Base-by-base conservation (phyloP, 2,329 filamentous ascomycete genomes). In the Rhexocercosporidium sp. region DNA sequence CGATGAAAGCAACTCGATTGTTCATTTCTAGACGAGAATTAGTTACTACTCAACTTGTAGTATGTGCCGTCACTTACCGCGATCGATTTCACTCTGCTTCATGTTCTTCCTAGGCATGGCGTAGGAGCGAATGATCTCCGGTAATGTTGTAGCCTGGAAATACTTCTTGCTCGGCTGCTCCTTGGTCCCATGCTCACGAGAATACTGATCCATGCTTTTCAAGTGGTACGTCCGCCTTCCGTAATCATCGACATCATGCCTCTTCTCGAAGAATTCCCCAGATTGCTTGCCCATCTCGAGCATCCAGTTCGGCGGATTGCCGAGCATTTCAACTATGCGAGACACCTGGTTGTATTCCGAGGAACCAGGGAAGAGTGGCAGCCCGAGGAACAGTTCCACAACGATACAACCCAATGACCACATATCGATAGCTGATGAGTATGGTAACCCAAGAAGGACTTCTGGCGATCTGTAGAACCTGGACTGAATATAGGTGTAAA, bases 81-180 rank as follows among this genome's bases (percentile, higher is more conserved):
- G 84, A 75, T 99, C 96, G 71, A 99, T 91, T 81, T 99, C 96
- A 73, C 89, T 92, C 79, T 92, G 94, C 83, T 99, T 99, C 96
- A 99, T 99, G 77, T 97, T 97, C 83, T 99, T 99, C 76, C 96
- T 87, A 57, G 96, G 96, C 95, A 99, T 97, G 6, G 96, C 92
- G 77, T 99, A 99, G 65, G 92, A 94, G 78, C 96, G 93, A 82
- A 99, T 98, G 71, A 99, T 99, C 72, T 99, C 96, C 3, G 95
- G 95, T 62, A 99, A 82, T 1, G 94, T 97, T 47, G 89, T 97
- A 41, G 94, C 94, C 75, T 95, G 92, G 82, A 99, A 99, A 80
- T 99, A 99, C 81, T 98, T 98, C 84, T 99, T 99, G 87, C 96
- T 99, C 25, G 96, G 96, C 79, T 98, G 96, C 80, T 99, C 96